Conservation (phyloP, 129 eudicot genomes). For the Lactuca sativa region DNA sequence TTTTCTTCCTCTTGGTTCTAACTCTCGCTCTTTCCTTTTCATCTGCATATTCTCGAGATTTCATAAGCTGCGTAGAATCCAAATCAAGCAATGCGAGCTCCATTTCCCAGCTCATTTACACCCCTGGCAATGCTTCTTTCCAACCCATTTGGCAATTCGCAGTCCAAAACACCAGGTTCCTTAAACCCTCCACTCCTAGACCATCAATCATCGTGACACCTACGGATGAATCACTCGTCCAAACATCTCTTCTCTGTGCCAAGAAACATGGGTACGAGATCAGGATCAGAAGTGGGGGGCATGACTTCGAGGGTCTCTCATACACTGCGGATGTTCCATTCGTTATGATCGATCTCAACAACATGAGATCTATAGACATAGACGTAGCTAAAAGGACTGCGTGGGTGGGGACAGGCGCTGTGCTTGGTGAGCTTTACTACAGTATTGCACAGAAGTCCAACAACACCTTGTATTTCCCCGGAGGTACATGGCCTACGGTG, state of each 20-base stretch:
- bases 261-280: conserved; percentile 1
- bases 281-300: conserved; percentile 24
- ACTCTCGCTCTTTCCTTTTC: neutral
- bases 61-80: conserved; percentile 12
- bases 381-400: conserved; percentile 15
- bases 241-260: neutral
- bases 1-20: neutral
- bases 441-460: neutral
- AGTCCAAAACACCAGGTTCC: conserved; percentile 1
- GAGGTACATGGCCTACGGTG: conserved; percentile 22
- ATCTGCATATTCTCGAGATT: conserved; percentile 9
- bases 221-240: conserved; percentile 6
- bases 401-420: conserved; percentile 13
- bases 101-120: conserved; percentile 17
- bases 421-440: conserved; percentile 16
- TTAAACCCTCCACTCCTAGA: neutral
- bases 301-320: conserved; percentile 31
- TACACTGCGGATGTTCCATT: conserved; percentile 17
- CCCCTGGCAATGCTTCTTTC: conserved; percentile 20
- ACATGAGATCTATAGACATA: conserved; percentile 5
- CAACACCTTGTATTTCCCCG: conserved; percentile 22
- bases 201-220: conserved; percentile 31
- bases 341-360: conserved; percentile 31
- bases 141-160: neutral
- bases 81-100: neutral